Base-by-base conservation (phyloP, 2,329 filamentous ascomycete species). In the Pyrenochaeta sp. region DNA sequence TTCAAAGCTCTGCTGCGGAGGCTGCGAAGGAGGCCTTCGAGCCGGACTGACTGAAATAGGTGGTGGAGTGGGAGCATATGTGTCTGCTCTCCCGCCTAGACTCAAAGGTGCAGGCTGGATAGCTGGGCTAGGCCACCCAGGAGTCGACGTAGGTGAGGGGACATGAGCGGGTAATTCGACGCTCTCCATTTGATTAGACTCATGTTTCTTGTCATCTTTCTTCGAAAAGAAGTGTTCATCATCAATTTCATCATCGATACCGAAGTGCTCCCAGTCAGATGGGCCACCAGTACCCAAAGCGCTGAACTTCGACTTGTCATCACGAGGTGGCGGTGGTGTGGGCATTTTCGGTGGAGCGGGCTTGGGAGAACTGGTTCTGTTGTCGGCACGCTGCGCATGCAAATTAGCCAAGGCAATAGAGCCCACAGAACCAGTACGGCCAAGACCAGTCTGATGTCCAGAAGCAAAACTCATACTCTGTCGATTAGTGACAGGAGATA, bases 181-280 rank as follows among this genome's bases (percentile, higher is more conserved):
- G 35, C 69, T 72, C 40, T 65, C 63, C 17, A 64, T 30, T 20
- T 73, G 60, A 27, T 49, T 56, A 15, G 61, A 51, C 33, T 58
- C 51, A 17, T 35, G 40, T 2, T 55, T 42, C 36, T 59, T 61
- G 9, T 49, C 42, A 3, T 68, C 62, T 27, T 65, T 67, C 54
- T 71, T 74, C n/a, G 47, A 61, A 48, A 72, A 75, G 6, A 72
- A 36, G 7, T 70, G 72, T 30, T 73, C 72, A 36, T 76, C 73
- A 32, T 75, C 73, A 30, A 75, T 65, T 37, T 75, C 73, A 4
- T 67, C 68, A 7, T 49, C 62, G 6, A 43, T 57, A 10, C 72
- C 72, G 56, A 76, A 69, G 30, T 67, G 73, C 42, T 76, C 73
- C 74, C 74, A 76, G 32, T 75, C 74, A 9, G 71, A 74, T 3